Percentiles rank a stretch among this genome's conserved stretches.
These are phyloP conservation scores for Pontederia paniculata DNA, from an alignment of 176 grass and related monocot species.

Conservation along the genomic window DNA sequence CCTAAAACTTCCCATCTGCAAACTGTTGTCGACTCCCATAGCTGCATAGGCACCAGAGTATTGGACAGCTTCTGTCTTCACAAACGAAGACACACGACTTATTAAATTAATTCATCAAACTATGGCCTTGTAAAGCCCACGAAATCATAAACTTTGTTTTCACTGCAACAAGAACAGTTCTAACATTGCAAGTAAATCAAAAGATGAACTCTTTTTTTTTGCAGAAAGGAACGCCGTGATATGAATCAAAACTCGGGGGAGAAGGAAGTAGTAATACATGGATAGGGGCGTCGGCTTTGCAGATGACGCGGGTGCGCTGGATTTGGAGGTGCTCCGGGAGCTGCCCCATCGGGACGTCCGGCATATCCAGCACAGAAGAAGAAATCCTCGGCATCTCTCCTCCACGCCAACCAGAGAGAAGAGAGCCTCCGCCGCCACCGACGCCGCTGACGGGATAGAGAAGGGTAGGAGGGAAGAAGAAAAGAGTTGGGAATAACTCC, in stretches of 20 bases:
- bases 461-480: too few species aligned
- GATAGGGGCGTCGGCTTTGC: constrained; percentile 60
- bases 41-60: constrained; percentile 56
- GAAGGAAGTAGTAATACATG: constrained; percentile 30
- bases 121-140: neutral
- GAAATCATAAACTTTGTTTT: neutral
- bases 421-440: too few species aligned
- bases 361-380: constrained; percentile 25
- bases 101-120: neutral
- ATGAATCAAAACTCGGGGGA: neutral
- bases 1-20: constrained; percentile 38
- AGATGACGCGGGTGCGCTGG: constrained; percentile 62
- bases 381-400: constrained; percentile 40
- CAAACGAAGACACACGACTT: neutral
- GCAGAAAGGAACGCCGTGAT: too few species aligned
- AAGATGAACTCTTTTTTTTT: too few species aligned
- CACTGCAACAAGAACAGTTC: too few species aligned
- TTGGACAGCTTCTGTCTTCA: constrained; percentile 68
- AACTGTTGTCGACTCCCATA: constrained; percentile 53
- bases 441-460: too few species aligned
- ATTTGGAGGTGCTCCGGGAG: constrained; percentile 68
- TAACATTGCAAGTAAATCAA: too few species aligned
- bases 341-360: constrained; percentile 33
- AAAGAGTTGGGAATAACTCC: too few species aligned
- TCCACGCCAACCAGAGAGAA: too few species aligned